phyloP scores from a whole-genome alignment of 1,284 basidiomycete species.

The Phlebopus sp. region DNA sequence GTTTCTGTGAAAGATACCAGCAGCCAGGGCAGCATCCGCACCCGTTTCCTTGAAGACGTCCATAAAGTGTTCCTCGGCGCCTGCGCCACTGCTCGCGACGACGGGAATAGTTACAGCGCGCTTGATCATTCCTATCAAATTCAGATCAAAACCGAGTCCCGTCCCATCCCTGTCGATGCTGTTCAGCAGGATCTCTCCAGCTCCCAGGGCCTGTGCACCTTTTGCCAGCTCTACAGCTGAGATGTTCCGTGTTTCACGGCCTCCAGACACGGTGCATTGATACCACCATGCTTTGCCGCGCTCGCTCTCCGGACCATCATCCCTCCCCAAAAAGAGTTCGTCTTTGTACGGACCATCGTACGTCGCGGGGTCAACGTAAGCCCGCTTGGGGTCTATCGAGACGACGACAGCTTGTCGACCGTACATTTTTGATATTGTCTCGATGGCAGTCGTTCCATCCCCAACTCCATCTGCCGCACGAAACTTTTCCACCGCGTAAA shows the following conservation, averaged over 20 bases:
- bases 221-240: slow-evolving; percentile 90
- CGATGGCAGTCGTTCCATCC: slow-evolving; percentile 85
- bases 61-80: slow-evolving; percentile 78
- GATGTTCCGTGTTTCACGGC: slow-evolving; percentile 83
- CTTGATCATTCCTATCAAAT: slow-evolving; percentile 79
- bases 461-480: slow-evolving; percentile 49
- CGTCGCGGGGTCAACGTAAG: slow-evolving; percentile 71
- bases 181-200: slow-evolving; percentile 95
- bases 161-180: slow-evolving; percentile 97
- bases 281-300: slow-evolving; percentile 95
- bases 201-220: slow-evolving; percentile 87
- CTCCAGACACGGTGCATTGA: slow-evolving; percentile 95
- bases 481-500: slow-evolving; percentile 88
- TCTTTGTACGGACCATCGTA: slow-evolving; percentile 70
- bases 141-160: slow-evolving; percentile 89
- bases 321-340: slow-evolving; percentile 61
- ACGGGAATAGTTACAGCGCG: slow-evolving; percentile 84
- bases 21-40: slow-evolving; percentile 93
- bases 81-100: slow-evolving; percentile 93
- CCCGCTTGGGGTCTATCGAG: slow-evolving; percentile 91
- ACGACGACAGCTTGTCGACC: slow-evolving; percentile 98
- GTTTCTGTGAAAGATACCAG: slow-evolving; percentile 94
- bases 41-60: slow-evolving; percentile 79
- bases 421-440: slow-evolving; percentile 88
- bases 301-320: slow-evolving; percentile 51